Percentiles rank a stretch among this genome's conserved stretches.
These are phyloP conservation scores for Lotus japonicus DNA, from an alignment of 306 rosid species.

Conservation along the genomic window DNA sequence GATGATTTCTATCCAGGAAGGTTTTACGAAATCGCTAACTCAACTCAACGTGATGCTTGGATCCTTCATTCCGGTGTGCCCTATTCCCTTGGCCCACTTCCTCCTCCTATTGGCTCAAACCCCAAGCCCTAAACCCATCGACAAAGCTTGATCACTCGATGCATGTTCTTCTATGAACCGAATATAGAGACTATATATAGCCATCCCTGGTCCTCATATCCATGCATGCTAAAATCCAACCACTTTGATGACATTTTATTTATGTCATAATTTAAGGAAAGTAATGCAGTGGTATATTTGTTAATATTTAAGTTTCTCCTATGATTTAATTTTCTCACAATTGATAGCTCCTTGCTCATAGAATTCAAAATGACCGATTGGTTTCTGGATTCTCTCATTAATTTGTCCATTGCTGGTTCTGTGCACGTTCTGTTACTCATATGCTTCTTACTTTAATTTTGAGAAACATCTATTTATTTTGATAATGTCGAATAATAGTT, in stretches of 20 bases:
- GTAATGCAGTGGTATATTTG: background rate
- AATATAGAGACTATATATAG: too few relatives aligned
- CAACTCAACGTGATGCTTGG: constrained; percentile 44
- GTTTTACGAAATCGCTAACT: constrained; percentile 23
- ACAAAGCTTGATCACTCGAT: too few relatives aligned
- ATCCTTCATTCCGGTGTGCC: constrained; percentile 28
- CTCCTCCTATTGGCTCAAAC: background rate
- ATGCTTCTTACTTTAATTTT: too few relatives aligned
- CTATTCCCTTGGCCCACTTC: constrained; percentile 14
- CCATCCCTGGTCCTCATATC: too few relatives aligned
- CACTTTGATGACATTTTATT: background rate
- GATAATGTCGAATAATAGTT: too few relatives aligned
- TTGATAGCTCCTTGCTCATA: background rate
- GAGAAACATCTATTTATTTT: too few relatives aligned
- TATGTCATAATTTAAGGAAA: background rate
- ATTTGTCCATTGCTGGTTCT: too few relatives aligned
- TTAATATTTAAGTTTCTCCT: background rate
- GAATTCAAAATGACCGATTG: background rate
- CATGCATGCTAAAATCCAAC: background rate
- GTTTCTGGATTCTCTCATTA: too few relatives aligned
- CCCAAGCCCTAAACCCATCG: too few relatives aligned
- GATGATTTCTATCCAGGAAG: constrained; percentile 19
- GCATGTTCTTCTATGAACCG: too few relatives aligned
- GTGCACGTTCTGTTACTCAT: too few relatives aligned
- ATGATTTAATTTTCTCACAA: background rate